Percentiles rank a stretch among this genome's conserved stretches.
phyloP scores from a whole-genome alignment of 2,329 filamentous ascomycete genomes.

The Colletotrichum limetticola region DNA sequence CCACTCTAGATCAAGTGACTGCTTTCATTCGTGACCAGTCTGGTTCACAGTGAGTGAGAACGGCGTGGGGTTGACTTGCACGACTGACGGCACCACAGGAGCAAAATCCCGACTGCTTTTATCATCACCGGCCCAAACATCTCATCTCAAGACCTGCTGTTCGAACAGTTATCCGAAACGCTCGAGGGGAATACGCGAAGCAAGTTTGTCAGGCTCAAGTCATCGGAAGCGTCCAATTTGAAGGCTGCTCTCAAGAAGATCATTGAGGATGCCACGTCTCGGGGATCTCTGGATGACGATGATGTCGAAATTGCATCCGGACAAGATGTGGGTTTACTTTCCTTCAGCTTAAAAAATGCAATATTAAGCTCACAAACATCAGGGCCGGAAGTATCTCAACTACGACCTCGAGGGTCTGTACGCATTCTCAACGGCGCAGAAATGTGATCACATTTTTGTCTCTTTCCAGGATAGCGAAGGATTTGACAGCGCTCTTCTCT shows the following conservation, averaged over 20 bases:
- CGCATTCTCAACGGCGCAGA: slow-evolving; percentile 64
- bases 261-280: slow-evolving; percentile 71
- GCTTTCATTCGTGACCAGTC: slow-evolving; percentile 60
- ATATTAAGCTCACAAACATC: slow-evolving; percentile 35
- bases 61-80: background rate
- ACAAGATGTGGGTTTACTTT: slow-evolving; percentile 56
- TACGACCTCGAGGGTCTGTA: slow-evolving; percentile 82
- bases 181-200: slow-evolving; percentile 60
- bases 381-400: slow-evolving; percentile 75
- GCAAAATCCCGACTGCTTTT: slow-evolving; percentile 74
- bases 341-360: background rate
- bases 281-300: slow-evolving; percentile 61
- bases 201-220: slow-evolving; percentile 74
- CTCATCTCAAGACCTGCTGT: slow-evolving; percentile 79
- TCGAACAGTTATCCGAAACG: slow-evolving; percentile 73
- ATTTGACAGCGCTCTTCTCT: slow-evolving; percentile 78
- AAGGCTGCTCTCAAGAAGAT: slow-evolving; percentile 79
- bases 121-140: slow-evolving; percentile 84
- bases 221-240: slow-evolving; percentile 77
- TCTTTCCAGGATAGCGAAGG: slow-evolving; percentile 86
- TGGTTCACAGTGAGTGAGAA: slow-evolving; percentile 38
- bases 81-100: slow-evolving; percentile 35
- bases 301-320: slow-evolving; percentile 58
- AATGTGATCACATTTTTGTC: slow-evolving; percentile 71
- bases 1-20: slow-evolving; percentile 68